Base-by-base conservation (phyloP, 208 protist genomes). In the Trypanosoma theileri region DNA sequence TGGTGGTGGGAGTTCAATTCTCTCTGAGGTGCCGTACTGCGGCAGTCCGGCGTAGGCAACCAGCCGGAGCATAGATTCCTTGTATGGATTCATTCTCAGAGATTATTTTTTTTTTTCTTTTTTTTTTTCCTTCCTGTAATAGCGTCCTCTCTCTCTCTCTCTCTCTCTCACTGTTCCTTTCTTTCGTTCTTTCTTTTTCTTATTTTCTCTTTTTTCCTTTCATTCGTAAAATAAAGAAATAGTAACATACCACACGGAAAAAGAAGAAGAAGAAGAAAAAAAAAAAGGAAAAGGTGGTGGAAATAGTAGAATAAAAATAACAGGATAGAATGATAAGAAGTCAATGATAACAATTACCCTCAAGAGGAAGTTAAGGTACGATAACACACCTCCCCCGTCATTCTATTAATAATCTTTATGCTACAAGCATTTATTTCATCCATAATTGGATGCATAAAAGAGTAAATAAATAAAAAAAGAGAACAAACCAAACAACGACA, bases 21-120 rank as follows among this genome's bases (percentile, higher is more conserved):
- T 42, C 53, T 31, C 31, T 51, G 31, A 31, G 11, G 73, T 84
- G 26, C 79, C 85, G 70, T 89, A 89, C 41, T 81, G 60, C 48
- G 72, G 53, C 17, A 94, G 54, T 0, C 88, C 88, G 13, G 90
- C 72, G 59, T 79, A 88, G 12, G 59, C 55, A 0, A 90, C 68
- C 21, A 94, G 50, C 6, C 74, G 71, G 14, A 73, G 75, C 76
- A 94, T 86, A 13, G 85, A 91, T 8, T 67, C 64, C 61, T 82
- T 85, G 76, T 94, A 94, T 10, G 76, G 69, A 54, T 84, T 81
- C 12, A 65, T 45, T 17, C n/a, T 1, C 59, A n/a, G 72, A 41
- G 10, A 7, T 51, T 17, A 45, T 59, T 51, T 28, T 40, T 24
- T 72, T 60, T n/a, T 24, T 44, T 24, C 41, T 46, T 48, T 40